Evolutionary conservation across 116 monocot genomes (phyloP).

Genomic region (Papilionanthe hybrid): DNA sequence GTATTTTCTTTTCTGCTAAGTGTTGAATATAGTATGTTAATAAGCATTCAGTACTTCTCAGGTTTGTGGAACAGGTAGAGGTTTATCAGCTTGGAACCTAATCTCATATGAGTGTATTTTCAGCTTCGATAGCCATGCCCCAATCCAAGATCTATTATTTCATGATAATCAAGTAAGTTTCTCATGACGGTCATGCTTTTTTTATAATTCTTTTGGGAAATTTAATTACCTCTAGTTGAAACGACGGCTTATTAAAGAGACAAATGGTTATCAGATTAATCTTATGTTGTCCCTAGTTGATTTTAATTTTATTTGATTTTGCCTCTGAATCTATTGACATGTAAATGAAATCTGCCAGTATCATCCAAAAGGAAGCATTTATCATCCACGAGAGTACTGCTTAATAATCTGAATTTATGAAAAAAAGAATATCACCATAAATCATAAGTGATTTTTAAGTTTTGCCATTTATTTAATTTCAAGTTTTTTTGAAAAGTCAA

Average conservation of each 20-base stretch:
- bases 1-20: neutral
- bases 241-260: neutral
- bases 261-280: neutral
- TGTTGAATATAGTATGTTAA: neutral
- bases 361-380: neutral
- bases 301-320: neutral
- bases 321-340: neutral
- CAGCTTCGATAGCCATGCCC: slow-evolving; percentile 39
- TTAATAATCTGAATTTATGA: neutral
- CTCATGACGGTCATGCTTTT: neutral
- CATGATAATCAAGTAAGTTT: slow-evolving; percentile 66
- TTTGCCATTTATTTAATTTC: neutral
- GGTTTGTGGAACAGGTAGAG: slow-evolving; percentile 74
- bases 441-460: no score
- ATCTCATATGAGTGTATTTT: slow-evolving; percentile 74
- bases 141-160: slow-evolving; percentile 80
- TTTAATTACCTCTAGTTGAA: neutral
- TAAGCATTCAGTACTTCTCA: slow-evolving; percentile 14
- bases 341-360: neutral
- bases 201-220: neutral
- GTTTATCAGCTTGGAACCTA: slow-evolving; percentile 85
- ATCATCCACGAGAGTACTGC: neutral
- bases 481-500: neutral
- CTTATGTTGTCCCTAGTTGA: neutral
- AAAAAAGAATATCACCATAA: neutral